Evolutionary conservation across 148 eudicot genomes (phyloP).

Genomic region (Chenopodium berlandieri): DNA sequence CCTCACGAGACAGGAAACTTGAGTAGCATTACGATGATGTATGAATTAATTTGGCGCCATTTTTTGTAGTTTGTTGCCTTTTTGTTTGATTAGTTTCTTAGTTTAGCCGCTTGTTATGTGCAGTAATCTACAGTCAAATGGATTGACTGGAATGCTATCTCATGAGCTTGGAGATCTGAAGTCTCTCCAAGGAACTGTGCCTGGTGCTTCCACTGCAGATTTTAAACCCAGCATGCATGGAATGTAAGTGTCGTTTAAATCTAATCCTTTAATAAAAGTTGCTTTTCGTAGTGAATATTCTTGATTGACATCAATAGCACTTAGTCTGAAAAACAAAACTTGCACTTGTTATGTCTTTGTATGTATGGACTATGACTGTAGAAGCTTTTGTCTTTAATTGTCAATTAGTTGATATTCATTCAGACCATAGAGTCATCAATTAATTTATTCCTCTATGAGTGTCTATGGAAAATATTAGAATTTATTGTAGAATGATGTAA

Average conservation of each 20-base stretch:
- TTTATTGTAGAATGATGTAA: neutral
- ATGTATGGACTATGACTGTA: neutral
- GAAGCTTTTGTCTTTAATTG: neutral
- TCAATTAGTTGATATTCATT: neutral
- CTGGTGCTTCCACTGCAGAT: no score
- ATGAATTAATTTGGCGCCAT: slow-evolving; percentile 21
- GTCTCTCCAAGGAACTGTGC: no score
- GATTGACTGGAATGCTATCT: slow-evolving; percentile 46
- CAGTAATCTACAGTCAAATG: slow-evolving; percentile 85
- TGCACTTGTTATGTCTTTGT: neutral
- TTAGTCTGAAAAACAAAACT: neutral
- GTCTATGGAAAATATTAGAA: neutral
- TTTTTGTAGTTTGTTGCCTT: slow-evolving; percentile 7
- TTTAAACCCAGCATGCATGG: no score
- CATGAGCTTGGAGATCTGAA: no score
- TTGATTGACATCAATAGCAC: neutral
- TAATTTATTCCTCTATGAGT: neutral
- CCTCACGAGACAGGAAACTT: slow-evolving; percentile 74
- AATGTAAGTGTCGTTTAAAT: no score
- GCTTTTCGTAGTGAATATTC: slow-evolving; percentile 2
- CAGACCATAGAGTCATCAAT: no score
- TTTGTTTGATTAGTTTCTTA: slow-evolving; percentile 6
- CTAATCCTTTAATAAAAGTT: neutral
- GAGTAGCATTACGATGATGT: slow-evolving; percentile 58
- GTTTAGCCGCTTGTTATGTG: neutral